Evolutionary conservation across 768 basidiomycete genomes (phyloP).

Genomic region (Calocera viscosa): DNA sequence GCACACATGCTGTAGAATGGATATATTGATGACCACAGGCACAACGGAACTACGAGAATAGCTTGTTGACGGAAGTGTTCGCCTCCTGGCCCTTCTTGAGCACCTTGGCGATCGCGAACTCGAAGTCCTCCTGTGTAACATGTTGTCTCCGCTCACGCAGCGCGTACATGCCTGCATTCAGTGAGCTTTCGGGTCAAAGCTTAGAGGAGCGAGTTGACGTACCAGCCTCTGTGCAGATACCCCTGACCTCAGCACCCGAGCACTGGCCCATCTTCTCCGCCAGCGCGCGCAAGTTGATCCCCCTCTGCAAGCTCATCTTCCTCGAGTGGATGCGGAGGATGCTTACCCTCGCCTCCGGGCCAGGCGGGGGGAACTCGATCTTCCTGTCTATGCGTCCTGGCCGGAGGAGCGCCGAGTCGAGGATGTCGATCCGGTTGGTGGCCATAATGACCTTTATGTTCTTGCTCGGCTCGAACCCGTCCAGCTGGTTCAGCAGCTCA

Average conservation of each 20-base stretch:
- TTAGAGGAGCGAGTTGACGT: slow-evolving; percentile 21
- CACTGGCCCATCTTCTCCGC: slow-evolving; percentile 99
- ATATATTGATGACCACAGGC: not conserved
- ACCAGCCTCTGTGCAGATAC: slow-evolving; percentile 97
- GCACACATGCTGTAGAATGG: not conserved
- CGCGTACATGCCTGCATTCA: slow-evolving; percentile 75
- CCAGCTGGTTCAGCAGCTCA: slow-evolving; percentile 77
- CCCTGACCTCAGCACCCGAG: slow-evolving; percentile 92
- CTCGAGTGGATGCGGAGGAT: slow-evolving; percentile 94
- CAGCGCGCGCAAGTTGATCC: slow-evolving; percentile 88
- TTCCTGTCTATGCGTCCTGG: slow-evolving; percentile 94
- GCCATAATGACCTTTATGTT: slow-evolving; percentile 90
- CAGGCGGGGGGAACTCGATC: slow-evolving; percentile 97
- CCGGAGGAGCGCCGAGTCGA: slow-evolving; percentile 83
- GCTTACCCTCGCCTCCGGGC: slow-evolving; percentile 91
- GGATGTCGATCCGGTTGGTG: slow-evolving; percentile 95
- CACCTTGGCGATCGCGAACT: slow-evolving; percentile 95
- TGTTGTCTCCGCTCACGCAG: slow-evolving; percentile 89
- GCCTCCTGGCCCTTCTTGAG: slow-evolving; percentile 95
- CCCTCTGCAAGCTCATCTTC: slow-evolving; percentile 98
- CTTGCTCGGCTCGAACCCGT: slow-evolving; percentile 75
- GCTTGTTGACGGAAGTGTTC: slow-evolving; percentile 86
- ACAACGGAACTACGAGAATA: slow-evolving; percentile 43
- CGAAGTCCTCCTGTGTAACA: slow-evolving; percentile 97
- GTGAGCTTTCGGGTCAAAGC: slow-evolving; percentile 1